Conservation (phyloP, 257 asterid species). For the Fraxinus excelsior region DNA sequence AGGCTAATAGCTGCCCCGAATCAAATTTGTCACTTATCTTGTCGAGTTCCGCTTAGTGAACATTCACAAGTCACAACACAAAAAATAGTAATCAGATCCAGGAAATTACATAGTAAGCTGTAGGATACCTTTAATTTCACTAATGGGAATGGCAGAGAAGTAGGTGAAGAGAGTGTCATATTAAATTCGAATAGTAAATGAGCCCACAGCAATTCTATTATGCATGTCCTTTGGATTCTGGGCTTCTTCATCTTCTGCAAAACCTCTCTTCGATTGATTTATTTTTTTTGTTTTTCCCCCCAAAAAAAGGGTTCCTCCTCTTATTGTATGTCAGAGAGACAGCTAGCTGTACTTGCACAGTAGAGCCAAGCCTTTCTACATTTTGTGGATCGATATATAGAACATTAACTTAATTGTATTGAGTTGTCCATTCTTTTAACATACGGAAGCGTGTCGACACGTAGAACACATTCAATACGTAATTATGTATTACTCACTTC, state of each 20-base stretch:
- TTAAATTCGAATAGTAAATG: slow-evolving; percentile 49
- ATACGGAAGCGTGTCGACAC: neutral
- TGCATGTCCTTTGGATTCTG: neutral
- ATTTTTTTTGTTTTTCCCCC: neutral
- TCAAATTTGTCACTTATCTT: no score
- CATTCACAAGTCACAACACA: no score
- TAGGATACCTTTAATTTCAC: neutral
- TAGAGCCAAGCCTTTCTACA: slow-evolving; percentile 18
- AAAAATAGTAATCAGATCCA: no score
- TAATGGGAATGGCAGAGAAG: slow-evolving; percentile 51
- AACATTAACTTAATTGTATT: slow-evolving; percentile 20
- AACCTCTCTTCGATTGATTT: no score
- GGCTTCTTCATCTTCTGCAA: slow-evolving; percentile 5
- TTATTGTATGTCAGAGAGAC: neutral
- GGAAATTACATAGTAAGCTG: no score
- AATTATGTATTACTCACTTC: no score
- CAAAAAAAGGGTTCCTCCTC: neutral
- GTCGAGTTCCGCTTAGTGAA: no score
- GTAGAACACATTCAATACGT: neutral
- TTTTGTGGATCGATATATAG: no score
- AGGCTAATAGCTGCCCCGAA: no score
- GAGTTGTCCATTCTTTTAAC: slow-evolving; percentile 36
- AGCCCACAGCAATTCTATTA: slow-evolving; percentile 21
- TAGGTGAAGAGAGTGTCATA: slow-evolving; percentile 39
- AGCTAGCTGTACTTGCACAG: neutral